A percentile compares a stretch with the other conserved stretches of the same genome.
Evolutionary conservation across 2,329 filamentous ascomycete genomes (phyloP).

Genomic region (Curvularia hawaiiensis): DNA sequence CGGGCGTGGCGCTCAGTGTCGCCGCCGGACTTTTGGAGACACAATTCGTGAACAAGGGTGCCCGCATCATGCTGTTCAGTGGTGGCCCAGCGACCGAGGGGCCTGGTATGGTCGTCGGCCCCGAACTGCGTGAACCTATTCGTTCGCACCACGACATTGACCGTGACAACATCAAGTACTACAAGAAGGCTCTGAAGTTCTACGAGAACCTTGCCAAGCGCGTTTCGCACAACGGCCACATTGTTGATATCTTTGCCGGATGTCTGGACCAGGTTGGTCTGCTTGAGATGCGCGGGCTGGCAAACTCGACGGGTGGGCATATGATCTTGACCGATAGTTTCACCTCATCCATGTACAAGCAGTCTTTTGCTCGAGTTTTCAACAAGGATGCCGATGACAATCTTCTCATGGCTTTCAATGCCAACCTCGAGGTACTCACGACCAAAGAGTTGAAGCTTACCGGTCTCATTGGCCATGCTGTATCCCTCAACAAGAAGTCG

Average conservation of each 20-base stretch:
- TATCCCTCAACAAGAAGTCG: slow-evolving; percentile 98
- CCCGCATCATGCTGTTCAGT: slow-evolving; percentile 95
- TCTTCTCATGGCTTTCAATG: slow-evolving; percentile 97
- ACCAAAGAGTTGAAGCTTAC: slow-evolving; percentile 99
- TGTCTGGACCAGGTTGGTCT: slow-evolving; percentile 97
- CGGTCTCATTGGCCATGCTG: slow-evolving; percentile 92
- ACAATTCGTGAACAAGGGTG: slow-evolving; percentile 93
- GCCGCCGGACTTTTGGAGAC: slow-evolving; percentile 91
- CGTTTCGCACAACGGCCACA: slow-evolving; percentile 93
- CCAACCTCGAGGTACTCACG: slow-evolving; percentile 90
- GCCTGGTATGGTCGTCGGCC: slow-evolving; percentile 94
- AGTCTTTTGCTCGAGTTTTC: slow-evolving; percentile 95
- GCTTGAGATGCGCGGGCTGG: slow-evolving; percentile 96
- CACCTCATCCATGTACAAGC: slow-evolving; percentile 98
- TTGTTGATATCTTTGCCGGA: slow-evolving; percentile 96
- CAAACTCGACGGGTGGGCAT: slow-evolving; percentile 94
- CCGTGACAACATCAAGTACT: slow-evolving; percentile 98
- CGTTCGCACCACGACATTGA: slow-evolving; percentile 99
- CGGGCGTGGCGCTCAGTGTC: slow-evolving; percentile 94
- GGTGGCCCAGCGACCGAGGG: slow-evolving; percentile 95
- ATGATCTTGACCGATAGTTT: slow-evolving; percentile 99
- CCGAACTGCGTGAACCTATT: slow-evolving; percentile 94
- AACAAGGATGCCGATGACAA: slow-evolving; percentile 97
- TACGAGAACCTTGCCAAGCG: slow-evolving; percentile 94
- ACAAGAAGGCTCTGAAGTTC: slow-evolving; percentile 99